phyloP scores from a whole-genome alignment of 176 grass and related monocot species.

The Hordeum marinum region DNA sequence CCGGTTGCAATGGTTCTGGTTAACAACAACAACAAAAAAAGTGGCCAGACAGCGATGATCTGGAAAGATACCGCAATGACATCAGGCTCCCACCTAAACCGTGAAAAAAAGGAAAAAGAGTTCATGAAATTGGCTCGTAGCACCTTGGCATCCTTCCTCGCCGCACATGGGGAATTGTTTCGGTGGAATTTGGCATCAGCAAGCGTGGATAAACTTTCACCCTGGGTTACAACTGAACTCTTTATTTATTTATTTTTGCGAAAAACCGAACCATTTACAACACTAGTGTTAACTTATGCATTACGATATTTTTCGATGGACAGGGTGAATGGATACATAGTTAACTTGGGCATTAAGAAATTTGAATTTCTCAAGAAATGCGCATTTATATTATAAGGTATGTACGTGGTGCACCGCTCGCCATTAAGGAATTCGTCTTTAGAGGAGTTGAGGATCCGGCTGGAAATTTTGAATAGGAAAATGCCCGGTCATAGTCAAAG shows the following conservation, averaged over 20 bases:
- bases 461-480: constrained; percentile 7
- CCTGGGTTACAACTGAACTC: not conserved
- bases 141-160: not conserved
- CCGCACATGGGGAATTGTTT: not conserved
- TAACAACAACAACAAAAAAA: no score
- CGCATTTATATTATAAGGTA: not conserved
- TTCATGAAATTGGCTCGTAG: not conserved
- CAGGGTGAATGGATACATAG: no score
- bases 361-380: not conserved
- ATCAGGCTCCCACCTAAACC: constrained; percentile 40
- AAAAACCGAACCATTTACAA: no score
- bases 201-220: not conserved
- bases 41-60: not conserved
- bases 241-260: not conserved
- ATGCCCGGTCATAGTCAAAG: constrained; percentile 22
- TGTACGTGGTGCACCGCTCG: not conserved
- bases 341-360: not conserved
- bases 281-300: no score
- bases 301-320: no score
- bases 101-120: not conserved
- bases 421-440: not conserved
- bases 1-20: not conserved
- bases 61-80: constrained; percentile 15
- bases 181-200: not conserved
- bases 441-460: not conserved